phyloP scores from a whole-genome alignment of 345 rosid species.

The Populus tremula region DNA sequence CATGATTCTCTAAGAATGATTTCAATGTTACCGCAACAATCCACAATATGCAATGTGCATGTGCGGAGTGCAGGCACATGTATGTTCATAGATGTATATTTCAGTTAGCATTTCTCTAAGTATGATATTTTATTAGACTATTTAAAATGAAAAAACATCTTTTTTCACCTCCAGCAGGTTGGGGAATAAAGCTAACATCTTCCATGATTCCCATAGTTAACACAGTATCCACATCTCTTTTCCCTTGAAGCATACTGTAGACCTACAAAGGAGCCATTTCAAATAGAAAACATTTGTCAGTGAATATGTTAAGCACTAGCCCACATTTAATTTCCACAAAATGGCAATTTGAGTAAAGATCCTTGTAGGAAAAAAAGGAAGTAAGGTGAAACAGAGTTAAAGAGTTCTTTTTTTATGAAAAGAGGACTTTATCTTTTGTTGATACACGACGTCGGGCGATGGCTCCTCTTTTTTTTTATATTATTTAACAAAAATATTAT shows the following conservation, averaged over 20 bases:
- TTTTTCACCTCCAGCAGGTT: constrained; percentile 88
- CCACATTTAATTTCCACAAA: not conserved
- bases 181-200: constrained; percentile 92
- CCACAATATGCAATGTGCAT: not conserved
- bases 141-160: not conserved
- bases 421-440: no score
- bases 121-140: not conserved
- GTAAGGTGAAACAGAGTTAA: not conserved
- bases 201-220: constrained; percentile 95
- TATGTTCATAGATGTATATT: not conserved
- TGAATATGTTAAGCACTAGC: not conserved
- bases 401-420: no score
- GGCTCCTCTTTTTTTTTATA: no score
- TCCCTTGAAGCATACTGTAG: constrained; percentile 92
- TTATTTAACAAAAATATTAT: no score
- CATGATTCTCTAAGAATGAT: not conserved
- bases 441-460: no score
- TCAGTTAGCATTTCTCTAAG: not conserved
- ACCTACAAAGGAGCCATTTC: constrained; percentile 45
- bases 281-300: not conserved
- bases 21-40: not conserved
- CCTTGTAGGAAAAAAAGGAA: not conserved
- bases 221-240: constrained; percentile 88
- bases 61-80: not conserved
- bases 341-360: not conserved